Conservation (phyloP, 345 rosid species). For the Corymbia maculata region DNA sequence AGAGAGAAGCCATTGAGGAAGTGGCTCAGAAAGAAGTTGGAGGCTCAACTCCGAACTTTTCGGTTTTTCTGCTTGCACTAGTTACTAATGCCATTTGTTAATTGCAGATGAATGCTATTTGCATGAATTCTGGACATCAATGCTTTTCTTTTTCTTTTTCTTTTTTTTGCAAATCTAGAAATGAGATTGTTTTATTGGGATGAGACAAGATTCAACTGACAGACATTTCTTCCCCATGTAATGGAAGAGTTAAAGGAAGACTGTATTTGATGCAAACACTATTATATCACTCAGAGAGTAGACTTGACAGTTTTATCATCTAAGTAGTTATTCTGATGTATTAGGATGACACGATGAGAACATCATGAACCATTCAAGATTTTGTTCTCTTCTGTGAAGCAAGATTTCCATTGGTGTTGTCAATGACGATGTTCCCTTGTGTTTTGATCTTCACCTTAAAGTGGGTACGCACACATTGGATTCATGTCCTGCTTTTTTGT, state of each 20-base stretch:
- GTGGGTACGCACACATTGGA: neutral
- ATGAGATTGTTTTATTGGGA: neutral
- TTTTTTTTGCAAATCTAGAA: neutral
- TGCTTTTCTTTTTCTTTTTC: neutral
- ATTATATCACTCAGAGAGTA: neutral
- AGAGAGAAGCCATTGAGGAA: neutral
- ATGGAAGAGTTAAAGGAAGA: neutral
- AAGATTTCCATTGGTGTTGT: neutral
- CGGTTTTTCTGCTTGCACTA: neutral
- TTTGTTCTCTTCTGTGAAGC: neutral
- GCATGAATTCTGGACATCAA: neutral
- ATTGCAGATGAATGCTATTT: neutral
- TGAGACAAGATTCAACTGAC: neutral
- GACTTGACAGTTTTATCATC: neutral
- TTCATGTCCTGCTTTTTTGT: neutral
- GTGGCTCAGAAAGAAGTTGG: neutral
- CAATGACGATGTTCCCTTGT: neutral
- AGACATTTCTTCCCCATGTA: neutral
- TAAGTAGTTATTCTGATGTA: neutral
- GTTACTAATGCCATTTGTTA: neutral
- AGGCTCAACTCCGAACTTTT: neutral
- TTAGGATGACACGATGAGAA: neutral
- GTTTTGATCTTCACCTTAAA: neutral
- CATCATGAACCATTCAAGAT: neutral
- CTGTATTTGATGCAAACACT: neutral